Base-by-base conservation (phyloP, 306 rosid genomes). In the Castanopsis chinensis region DNA sequence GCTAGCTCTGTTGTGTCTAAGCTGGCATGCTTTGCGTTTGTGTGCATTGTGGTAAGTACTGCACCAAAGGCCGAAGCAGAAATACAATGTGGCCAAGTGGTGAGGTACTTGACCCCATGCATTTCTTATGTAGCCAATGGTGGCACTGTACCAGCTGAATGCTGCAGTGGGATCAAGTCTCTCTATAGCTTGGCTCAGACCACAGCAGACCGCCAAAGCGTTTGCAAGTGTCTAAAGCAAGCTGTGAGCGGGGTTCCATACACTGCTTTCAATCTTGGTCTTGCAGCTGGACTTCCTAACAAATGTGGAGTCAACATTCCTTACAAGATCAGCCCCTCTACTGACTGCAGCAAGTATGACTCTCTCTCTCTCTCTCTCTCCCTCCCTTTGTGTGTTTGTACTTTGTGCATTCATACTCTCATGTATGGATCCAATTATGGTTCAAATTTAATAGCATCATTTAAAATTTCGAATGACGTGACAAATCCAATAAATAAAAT, bases 181-280 rank as follows among this genome's bases (percentile, higher is more conserved):
- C 83, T 90, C 70, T 58, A 70, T 28, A 7, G 18, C 21, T 1
- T 14, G 75, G 97, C 97, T 72, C 71, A 49, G 78, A 91, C 79
- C 81, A 72, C 87, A 1, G 54, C 59, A 0, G 97, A 92, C 21
- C 96, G 96, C 33, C 89, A 61, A 27, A 4, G 63, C 19, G 87
- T 85, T 19, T 91, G 96, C 81, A 72, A 0, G 37, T 91, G 97
- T 84, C 84, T 91, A 65, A 85, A 89, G 80, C 37, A 43, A 21
- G 86, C 85, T n/a, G 56, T 87, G n/a, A 30, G 0, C 21, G 78
- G 85, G 0, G 15, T 87, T 69, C 37, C 37, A 3, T 80, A 80
- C 87, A 20, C 72, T 41, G 74, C 25, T 3, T 20, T 19, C 74
- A 76, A 83, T 20, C 74, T 71, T 8, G 64, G 79, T 37, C 73